Evolutionary conservation across 805 yeast genomes (phyloP).

Genomic region (Saccharomyces paradoxus): DNA sequence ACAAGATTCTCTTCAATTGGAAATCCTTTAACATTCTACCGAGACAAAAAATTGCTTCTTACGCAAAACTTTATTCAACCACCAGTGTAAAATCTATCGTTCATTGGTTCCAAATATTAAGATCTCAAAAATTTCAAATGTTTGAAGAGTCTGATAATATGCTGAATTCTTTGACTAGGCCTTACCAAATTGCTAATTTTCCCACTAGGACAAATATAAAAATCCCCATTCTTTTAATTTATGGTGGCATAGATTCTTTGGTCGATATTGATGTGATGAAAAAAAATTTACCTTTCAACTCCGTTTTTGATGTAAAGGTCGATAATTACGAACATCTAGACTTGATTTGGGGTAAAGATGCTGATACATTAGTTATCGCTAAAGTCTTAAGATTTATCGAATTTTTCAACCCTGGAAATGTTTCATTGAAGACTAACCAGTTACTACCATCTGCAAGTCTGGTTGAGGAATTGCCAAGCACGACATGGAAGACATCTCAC

Average conservation of each 20-base stretch:
- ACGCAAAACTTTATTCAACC: conserved; percentile 82
- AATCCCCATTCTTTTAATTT: conserved; percentile 68
- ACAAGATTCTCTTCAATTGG: conserved; percentile 74
- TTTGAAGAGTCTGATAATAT: conserved; percentile 56
- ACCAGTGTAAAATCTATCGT: conserved; percentile 88
- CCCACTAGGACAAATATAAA: conserved; percentile 59
- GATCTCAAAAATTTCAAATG: conserved; percentile 75
- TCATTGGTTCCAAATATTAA: conserved; percentile 92
- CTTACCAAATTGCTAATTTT: conserved; percentile 31
- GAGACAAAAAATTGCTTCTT: conserved; percentile 69
- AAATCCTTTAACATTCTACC: conserved; percentile 57
- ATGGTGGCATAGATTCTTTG: conserved; percentile 73
- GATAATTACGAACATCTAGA: conserved; percentile 82
- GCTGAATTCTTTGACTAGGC: conserved; percentile 31
- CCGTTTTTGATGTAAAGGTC: conserved; percentile 48
- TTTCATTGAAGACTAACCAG: not conserved
- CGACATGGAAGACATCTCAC: not conserved
- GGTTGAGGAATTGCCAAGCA: not conserved
- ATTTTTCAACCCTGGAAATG: conserved; percentile 12
- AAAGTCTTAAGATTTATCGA: conserved; percentile 34
- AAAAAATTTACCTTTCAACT: conserved; percentile 50
- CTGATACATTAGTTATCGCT: conserved; percentile 39
- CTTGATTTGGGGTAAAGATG: conserved; percentile 77
- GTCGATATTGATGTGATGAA: conserved; percentile 79
- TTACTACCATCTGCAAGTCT: not conserved